Conservation (phyloP, 139 green algal genomes). For the Chlamydomonas schloesseri region DNA sequence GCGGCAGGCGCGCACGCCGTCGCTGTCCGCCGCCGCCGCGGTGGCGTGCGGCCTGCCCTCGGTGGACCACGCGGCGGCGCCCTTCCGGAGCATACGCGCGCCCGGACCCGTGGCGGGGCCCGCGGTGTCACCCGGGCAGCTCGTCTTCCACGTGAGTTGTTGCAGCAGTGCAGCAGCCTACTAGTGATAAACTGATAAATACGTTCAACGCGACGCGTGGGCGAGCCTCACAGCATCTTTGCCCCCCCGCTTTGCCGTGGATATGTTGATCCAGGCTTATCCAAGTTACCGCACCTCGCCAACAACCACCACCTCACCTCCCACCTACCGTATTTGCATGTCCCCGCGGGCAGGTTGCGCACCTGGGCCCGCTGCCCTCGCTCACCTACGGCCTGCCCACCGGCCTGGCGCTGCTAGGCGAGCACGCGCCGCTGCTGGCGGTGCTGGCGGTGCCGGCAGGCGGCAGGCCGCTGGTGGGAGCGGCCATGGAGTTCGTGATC, state of each 20-base stretch:
- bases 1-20: too few species aligned
- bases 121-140: conserved; percentile 34
- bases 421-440: conserved; percentile 37
- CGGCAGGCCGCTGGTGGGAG: neutral
- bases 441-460: conserved; percentile 15
- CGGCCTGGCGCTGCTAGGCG: conserved; percentile 31
- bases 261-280: too few species aligned
- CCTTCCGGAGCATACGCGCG: conserved; percentile 20
- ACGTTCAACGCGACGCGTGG: too few species aligned
- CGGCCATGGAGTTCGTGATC: conserved; percentile 37
- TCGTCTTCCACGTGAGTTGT: neutral
- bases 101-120: neutral
- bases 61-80: conserved; percentile 8
- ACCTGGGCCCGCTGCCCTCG: conserved; percentile 52
- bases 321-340: too few species aligned
- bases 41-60: neutral
- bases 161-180: too few species aligned
- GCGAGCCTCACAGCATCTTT: too few species aligned
- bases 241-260: too few species aligned
- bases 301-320: too few species aligned
- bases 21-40: neutral
- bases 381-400: conserved; percentile 43
- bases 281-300: too few species aligned
- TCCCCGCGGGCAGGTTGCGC: conserved; percentile 14
- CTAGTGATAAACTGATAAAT: too few species aligned